Conservation (phyloP, 108 stramenopile species). For the Discostella pseudostelligera region DNA sequence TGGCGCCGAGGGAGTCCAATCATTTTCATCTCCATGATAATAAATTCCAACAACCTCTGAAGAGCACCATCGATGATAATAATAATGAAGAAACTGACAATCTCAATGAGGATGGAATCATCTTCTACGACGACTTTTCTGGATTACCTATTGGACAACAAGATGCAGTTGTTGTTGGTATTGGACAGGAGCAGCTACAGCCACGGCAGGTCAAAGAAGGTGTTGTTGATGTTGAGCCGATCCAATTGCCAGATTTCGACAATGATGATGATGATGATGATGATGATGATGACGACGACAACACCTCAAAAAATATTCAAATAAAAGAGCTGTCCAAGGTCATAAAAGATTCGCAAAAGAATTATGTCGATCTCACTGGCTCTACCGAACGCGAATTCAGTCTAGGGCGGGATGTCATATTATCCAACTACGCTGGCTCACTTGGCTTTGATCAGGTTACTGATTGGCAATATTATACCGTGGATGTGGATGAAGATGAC, state of each 20-base stretch:
- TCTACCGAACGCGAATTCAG: conserved; percentile 60
- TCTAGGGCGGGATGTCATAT: conserved; percentile 61
- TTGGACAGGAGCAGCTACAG: not conserved
- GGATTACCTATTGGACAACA: not conserved
- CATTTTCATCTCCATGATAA: no score
- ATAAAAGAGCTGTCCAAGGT: conserved; percentile 16
- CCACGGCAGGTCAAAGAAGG: not conserved
- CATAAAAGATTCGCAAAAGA: not conserved
- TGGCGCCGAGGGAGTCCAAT: no score
- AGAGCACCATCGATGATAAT: no score
- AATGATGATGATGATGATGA: not conserved
- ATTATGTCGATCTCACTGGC: conserved; percentile 49
- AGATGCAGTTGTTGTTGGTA: not conserved
- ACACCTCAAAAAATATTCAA: not conserved
- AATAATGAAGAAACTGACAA: not conserved
- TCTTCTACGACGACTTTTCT: conserved; percentile 7
- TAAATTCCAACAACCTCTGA: no score
- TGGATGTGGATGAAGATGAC: conserved; percentile 36
- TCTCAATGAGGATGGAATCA: not conserved
- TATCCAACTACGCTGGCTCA: conserved; percentile 68
- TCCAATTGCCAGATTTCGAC: conserved; percentile 25
- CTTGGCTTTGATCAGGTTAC: conserved; percentile 68
- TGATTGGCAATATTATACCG: conserved; percentile 74
- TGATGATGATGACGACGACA: not conserved
- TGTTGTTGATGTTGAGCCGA: not conserved